Evolutionary conservation across 345 rosid genomes (phyloP), one percentile per base, ranked within the genome.

Genomic region (Balakata baccata): DNA sequence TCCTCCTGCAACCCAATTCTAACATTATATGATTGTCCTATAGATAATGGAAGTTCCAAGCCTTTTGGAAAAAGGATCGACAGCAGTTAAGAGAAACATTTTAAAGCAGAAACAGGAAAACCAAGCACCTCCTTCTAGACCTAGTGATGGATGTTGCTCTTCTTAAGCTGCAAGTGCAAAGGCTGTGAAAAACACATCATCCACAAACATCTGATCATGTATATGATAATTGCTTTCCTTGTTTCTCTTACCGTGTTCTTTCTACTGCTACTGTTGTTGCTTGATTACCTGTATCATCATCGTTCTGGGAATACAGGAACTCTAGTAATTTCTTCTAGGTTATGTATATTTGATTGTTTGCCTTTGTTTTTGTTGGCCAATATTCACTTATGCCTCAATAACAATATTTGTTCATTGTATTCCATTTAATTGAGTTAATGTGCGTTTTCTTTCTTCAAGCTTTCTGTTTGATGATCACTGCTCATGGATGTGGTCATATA

Each of bases 11-110:
- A 29, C 34, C 34, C 34, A 29, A 29, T 29, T 29, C 74, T 79
- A 47, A 72, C 56, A 9, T 1, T 34, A 18, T 18, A 49, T 23
- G 61, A 22, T 16, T 71, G n/a, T 62, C 22, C 43, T 51, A 69
- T 77, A 94, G 98, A 95, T 95, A 84, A 89, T 89, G 99, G 94
- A 92, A 78, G 77, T 86, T 78, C 99, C 99, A 22, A 88, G 94
- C 83, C 99, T 95, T 72, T 64, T 92, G 85, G 90, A 90, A 86
- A 93, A 92, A 89, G 97, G 97, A 74, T 92, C 97, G 13, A 87
- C 81, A 37, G 86, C 73, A 12, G 86, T 73, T 50, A 92, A 95
- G 90, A 86, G 91, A 70, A 92, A 86, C 86, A 86, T 83, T 74
- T 77, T 88, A 74, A 90, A 88, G 85, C 96, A 81, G 77, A 89